A percentile compares a stretch with the other conserved stretches of the same genome.
Conservation (phyloP, 1,284 basidiomycete species). For the Microbotryomycetes sp. region DNA sequence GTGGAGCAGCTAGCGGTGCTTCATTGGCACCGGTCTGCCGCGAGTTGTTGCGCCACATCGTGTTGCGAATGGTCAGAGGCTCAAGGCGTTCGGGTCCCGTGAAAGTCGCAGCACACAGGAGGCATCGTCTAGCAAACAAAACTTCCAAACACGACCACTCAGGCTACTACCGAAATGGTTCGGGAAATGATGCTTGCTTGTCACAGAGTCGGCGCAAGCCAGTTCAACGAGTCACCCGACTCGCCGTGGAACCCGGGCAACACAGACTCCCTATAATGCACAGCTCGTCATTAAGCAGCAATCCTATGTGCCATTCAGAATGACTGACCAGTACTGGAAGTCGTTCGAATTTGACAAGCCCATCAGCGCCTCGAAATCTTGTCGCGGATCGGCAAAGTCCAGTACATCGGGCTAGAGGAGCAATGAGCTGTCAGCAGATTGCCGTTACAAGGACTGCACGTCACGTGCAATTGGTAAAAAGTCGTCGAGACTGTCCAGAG, state of each 20-base stretch:
- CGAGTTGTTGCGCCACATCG: slow-evolving; percentile 24
- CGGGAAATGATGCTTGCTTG: no score
- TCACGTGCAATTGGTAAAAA: background rate
- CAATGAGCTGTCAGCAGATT: background rate
- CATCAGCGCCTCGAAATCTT: background rate
- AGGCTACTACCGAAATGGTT: no score
- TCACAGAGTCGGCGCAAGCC: background rate
- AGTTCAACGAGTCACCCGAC: background rate
- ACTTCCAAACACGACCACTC: no score
- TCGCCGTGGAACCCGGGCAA: no score
- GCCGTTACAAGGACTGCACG: no score
- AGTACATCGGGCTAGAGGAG: background rate
- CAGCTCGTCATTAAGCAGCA: no score
- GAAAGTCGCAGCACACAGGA: no score
- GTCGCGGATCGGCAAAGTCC: background rate
- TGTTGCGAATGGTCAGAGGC: background rate
- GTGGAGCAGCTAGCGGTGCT: slow-evolving; percentile 22
- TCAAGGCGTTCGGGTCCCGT: no score
- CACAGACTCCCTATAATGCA: no score
- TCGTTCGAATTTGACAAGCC: background rate
- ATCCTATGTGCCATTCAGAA: no score
- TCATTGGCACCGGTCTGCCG: slow-evolving; percentile 31
- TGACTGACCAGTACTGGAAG: background rate
- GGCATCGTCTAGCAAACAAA: no score
- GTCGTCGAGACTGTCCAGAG: no score